Base-by-base conservation (phyloP, 176 grass and related monocot species). In the Olyra latifolia region DNA sequence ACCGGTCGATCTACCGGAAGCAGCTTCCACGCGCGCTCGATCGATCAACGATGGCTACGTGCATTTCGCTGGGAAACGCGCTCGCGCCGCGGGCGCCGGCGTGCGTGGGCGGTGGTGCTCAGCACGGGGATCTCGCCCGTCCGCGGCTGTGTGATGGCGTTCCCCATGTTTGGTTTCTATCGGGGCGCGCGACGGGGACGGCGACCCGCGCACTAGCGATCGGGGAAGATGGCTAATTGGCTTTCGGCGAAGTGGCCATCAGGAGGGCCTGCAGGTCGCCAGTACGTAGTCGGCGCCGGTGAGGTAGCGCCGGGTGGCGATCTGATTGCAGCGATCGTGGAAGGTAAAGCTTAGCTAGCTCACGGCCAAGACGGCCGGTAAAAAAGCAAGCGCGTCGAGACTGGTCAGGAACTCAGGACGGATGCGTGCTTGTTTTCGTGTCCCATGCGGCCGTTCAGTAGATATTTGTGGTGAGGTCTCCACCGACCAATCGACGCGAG, bases 171-270 rank as follows among this genome's bases (percentile, higher is more conserved):
- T 12, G 46, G 44, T 5, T 54, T 54, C 16, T n/a, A 12, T 6
- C 8, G 65, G 20, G 40, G 19, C 5, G 13, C 67, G 23, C 14
- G 10, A 24, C 0, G 13, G 43, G 12, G 85, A 76, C 7, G 52
- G 43, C 12, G 64, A 82, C 64, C 6, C 29, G 50, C 28, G 30
- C 76, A 71, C 83, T 46, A 54, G 76, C 68, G 7, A 11, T 44
- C 19, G 44, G 24, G 84, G 69, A 4, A 35, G 32, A 35, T 23
- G 67, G 41, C 27, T 43, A 13, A 59, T n/a, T 38, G 72, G 40
- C 87, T 88, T 88, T 88, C 69, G 81, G 81, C 69, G 81, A 74
- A 75, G 69, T 88, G 80, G 75, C 60, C n/a, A n/a, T n/a, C 59
- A 55, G 80, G 63, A 49, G 52, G 64, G 73, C 41, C 69, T 20